Evolutionary conservation across 805 yeast genomes (phyloP).

Genomic region (Candida easanensis): DNA sequence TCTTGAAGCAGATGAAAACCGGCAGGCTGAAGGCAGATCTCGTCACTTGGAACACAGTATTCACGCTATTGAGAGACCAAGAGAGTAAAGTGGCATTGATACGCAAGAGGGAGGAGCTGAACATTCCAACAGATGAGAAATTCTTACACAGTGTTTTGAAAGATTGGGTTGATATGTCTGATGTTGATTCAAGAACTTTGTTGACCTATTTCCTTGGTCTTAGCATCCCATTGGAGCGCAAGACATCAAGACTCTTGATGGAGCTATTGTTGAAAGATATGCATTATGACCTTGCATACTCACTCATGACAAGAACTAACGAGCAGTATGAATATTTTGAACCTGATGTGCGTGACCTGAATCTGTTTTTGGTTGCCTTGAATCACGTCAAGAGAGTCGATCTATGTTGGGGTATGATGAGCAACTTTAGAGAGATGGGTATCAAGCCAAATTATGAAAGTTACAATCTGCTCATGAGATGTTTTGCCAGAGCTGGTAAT

Average conservation of each 20-base stretch:
- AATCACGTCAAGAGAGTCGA: slow-evolving; percentile 35
- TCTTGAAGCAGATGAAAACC: slow-evolving; percentile 32
- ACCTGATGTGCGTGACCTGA: slow-evolving; percentile 23
- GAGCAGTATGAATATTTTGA: slow-evolving; percentile 12
- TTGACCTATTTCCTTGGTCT: slow-evolving; percentile 13
- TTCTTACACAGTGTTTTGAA: slow-evolving; percentile 28
- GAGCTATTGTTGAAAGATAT: slow-evolving; percentile 27
- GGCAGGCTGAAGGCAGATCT: slow-evolving; percentile 31
- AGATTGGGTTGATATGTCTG: slow-evolving; percentile 17
- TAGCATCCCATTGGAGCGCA: slow-evolving; percentile 26
- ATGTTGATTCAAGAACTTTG: slow-evolving; percentile 14
- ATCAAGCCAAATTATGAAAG: slow-evolving; percentile 31
- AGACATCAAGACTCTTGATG: slow-evolving; percentile 27
- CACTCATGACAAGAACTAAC: slow-evolving; percentile 17
- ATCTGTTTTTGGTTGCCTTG: slow-evolving; percentile 31
- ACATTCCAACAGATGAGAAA: slow-evolving; percentile 31
- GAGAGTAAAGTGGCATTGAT: slow-evolving; percentile 31
- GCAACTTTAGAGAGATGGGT: slow-evolving; percentile 28
- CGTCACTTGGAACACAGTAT: slow-evolving; percentile 37
- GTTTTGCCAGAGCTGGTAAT: slow-evolving; percentile 33
- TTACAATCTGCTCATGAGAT: slow-evolving; percentile 34
- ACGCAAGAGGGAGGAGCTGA: slow-evolving; percentile 30
- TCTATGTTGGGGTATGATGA: slow-evolving; percentile 31
- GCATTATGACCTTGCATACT: slow-evolving; percentile 31
- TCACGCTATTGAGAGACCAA: slow-evolving; percentile 32